These are phyloP conservation scores for Leptographium flavum DNA, from an alignment of 2,329 filamentous ascomycete species.

Conservation along the genomic window DNA sequence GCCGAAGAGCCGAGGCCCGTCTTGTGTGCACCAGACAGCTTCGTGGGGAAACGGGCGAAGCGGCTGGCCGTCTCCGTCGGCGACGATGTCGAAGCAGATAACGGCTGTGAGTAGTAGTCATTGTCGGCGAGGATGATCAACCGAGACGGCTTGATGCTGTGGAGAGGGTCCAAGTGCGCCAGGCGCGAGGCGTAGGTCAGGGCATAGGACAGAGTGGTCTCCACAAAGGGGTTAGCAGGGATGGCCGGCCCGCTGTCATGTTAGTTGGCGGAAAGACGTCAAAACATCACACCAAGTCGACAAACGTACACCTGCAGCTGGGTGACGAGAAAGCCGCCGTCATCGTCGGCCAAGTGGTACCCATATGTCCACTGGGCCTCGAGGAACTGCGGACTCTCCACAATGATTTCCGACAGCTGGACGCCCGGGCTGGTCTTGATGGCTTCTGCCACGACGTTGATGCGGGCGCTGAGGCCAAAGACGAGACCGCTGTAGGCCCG, in stretches of 20 bases:
- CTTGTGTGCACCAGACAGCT: constrained; percentile 72
- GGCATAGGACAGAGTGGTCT: constrained; percentile 77
- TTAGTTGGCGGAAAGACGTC: too few species aligned
- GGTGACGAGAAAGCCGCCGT: constrained; percentile 68
- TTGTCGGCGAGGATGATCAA: constrained; percentile 89
- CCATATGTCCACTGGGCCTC: constrained; percentile 81
- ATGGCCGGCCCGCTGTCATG: too few species aligned
- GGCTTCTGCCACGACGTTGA: constrained; percentile 47
- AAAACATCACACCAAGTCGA: too few species aligned
- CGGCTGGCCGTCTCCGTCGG: constrained; percentile 25
- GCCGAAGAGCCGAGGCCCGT: constrained; percentile 92
- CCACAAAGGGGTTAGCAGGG: constrained; percentile 52
- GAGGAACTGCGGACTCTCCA: constrained; percentile 82
- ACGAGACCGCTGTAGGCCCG: constrained; percentile 66
- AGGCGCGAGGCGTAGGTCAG: constrained; percentile 60
- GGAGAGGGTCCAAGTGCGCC: constrained; percentile 20
- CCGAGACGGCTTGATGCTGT: constrained; percentile 50
- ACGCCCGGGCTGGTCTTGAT: constrained; percentile 49
- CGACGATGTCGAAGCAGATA: constrained; percentile 11
- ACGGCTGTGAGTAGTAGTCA: constrained; percentile 80
- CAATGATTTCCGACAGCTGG: constrained; percentile 58
- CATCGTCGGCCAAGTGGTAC: constrained; percentile 52
- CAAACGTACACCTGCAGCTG: constrained; percentile 56
- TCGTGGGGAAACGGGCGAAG: constrained; percentile 67
- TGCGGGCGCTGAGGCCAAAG: constrained; percentile 51